These are phyloP conservation scores for Singerocomus rubriflavus DNA, from an alignment of 1,284 basidiomycete species.

Conservation along the genomic window DNA sequence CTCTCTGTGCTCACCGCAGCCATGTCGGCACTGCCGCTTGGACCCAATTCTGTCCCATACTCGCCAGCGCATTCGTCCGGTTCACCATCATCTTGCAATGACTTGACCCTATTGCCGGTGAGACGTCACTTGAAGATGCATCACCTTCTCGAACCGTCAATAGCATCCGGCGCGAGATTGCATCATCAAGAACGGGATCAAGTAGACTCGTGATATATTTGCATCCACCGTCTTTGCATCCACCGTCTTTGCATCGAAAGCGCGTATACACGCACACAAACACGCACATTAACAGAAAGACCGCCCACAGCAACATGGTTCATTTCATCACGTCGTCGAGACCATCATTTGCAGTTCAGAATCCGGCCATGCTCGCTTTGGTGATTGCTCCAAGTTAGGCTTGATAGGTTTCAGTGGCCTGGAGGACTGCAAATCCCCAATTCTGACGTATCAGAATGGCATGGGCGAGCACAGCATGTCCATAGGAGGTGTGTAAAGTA, in stretches of 20 bases:
- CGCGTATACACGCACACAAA: too few species aligned
- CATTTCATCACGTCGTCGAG: too few species aligned
- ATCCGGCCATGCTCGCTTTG: too few species aligned
- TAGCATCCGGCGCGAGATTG: slow-evolving; percentile 27
- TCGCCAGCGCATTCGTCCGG: slow-evolving; percentile 32
- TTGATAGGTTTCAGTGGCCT: too few species aligned
- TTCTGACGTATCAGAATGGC: too few species aligned
- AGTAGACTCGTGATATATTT: neutral
- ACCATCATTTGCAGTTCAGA: too few species aligned
- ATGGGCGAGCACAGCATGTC: too few species aligned
- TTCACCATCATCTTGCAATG: slow-evolving; percentile 36
- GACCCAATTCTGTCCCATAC: slow-evolving; percentile 28
- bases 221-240: too few species aligned
- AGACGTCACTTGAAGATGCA: slow-evolving; percentile 34
- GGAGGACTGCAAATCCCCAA: too few species aligned
- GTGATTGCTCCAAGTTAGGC: too few species aligned
- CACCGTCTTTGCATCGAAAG: neutral
- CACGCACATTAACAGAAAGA: neutral
- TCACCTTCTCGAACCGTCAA: slow-evolving; percentile 33
- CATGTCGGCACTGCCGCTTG: slow-evolving; percentile 33
- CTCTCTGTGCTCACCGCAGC: slow-evolving; percentile 31
- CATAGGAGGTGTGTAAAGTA: too few species aligned
- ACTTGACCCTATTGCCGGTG: slow-evolving; percentile 32
- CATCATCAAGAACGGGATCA: slow-evolving; percentile 1
- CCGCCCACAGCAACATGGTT: slow-evolving; percentile 30